Evolutionary conservation across 805 yeast species (phyloP).

Genomic region (Saturnispora besseyi): DNA sequence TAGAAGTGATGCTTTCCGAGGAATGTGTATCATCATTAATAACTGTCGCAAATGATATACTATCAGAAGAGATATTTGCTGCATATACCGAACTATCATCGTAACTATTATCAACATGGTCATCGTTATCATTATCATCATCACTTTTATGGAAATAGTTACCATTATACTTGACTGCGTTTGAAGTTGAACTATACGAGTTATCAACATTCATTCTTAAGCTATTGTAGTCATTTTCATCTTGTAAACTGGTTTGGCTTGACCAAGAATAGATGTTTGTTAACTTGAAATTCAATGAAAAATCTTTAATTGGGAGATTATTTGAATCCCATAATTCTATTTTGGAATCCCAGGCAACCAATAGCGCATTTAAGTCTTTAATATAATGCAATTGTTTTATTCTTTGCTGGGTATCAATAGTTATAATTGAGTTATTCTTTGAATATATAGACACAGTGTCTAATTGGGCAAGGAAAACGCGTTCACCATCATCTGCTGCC

Average conservation of each 20-base stretch:
- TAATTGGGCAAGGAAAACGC: neutral
- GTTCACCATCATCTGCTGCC: neutral
- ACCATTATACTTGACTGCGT: neutral
- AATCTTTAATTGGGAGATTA: neutral
- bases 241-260: neutral
- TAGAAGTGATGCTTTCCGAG: neutral
- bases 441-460: neutral
- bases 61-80: conserved; percentile 18
- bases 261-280: neutral
- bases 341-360: neutral
- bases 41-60: conserved; percentile 27
- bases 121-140: neutral
- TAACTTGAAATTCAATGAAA: neutral
- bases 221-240: neutral
- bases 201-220: neutral
- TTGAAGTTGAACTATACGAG: neutral
- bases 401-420: neutral
- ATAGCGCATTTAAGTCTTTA: neutral
- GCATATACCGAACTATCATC: neutral
- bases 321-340: neutral
- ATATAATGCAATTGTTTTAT: neutral
- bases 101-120: neutral
- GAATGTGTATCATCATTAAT: conserved; percentile 1
- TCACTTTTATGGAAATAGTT: neutral
- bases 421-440: neutral